Evolutionary conservation across 345 rosid genomes (phyloP), one percentile per base, ranked within the genome.

Genomic region (Geranium brycei): DNA sequence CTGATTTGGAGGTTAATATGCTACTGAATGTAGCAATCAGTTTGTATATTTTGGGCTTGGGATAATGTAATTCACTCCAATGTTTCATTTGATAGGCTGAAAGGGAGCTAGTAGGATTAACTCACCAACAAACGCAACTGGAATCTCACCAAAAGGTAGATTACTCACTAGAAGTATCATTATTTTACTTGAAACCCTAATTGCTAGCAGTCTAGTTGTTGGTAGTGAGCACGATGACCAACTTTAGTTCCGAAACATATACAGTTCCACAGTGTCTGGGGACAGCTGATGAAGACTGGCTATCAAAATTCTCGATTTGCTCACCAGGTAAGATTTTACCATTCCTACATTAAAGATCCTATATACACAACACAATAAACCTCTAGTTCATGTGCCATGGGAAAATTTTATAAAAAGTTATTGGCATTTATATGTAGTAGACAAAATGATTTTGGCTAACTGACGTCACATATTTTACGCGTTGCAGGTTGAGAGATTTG

Each of bases 271-370:
- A 80, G 79, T 62, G 88, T 83, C 41, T 93, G 99, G 99, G 99
- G 99, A 28, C 99, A 93, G 56, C 88, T 93, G 40, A 83, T 93
- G 97, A 93, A 90, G 85, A 90, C 99, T 0, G 99, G 97, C 23
- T 93, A 86, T 77, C 99, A 90, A 69, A 90, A 91, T 74, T 93
- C 97, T 47, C 89, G 95, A 57, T 93, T 93, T 66, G 99, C 99
- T n/a, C 99, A 93, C 81, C 99, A 90, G 89, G 98, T 86, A 61
- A 63, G 60, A 14, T 31, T 31, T 19, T 1, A 23, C 16, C 8
- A 17, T 30, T 4, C 38, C n/a, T 62, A 17, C 41, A 7, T 35
- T 35, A 35, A 35, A 35, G 5, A 7, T 35, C 5, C 41, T 35
- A 35, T 35, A 35, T 35, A 4, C 41, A 35, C 10, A 23, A 23